These are phyloP conservation scores for Didymella exigua DNA, from an alignment of 2,329 filamentous ascomycete species.

Conservation along the genomic window DNA sequence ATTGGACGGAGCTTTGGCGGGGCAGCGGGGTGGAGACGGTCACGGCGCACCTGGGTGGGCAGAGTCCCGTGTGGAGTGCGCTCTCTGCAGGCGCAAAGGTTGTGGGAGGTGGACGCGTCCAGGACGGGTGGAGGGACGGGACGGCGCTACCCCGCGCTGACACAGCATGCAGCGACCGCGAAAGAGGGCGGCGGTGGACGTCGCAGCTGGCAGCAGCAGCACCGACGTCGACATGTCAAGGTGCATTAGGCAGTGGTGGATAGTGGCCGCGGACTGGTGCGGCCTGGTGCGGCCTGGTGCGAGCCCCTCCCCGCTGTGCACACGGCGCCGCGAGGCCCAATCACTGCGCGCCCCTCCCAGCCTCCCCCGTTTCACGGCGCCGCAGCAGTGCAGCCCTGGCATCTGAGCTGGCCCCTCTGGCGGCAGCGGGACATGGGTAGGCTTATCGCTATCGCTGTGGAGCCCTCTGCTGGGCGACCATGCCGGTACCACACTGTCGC, in stretches of 20 bases:
- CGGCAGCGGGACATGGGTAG: slow-evolving; percentile 8
- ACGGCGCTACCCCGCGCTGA: background rate
- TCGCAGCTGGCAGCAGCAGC: background rate
- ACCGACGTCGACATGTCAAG: slow-evolving; percentile 2
- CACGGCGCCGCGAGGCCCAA: background rate
- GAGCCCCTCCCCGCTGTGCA: slow-evolving; percentile 7
- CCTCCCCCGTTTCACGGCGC: slow-evolving; percentile 17
- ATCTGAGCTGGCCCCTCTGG: slow-evolving; percentile 13
- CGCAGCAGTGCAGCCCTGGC: slow-evolving; percentile 15
- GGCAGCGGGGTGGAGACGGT: background rate
- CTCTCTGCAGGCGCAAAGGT: background rate
- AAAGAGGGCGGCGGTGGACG: background rate
- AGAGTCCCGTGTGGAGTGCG: background rate
- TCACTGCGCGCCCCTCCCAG: background rate
- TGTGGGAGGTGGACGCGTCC: background rate
- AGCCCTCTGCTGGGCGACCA: background rate
- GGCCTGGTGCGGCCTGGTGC: too few species aligned
- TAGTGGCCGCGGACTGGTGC: slow-evolving; percentile 10
- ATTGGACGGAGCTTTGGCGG: slow-evolving; percentile 9
- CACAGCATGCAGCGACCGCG: background rate
- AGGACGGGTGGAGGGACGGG: background rate
- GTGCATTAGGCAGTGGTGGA: background rate
- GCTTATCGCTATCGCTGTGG: slow-evolving; percentile 15
- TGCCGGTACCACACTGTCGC: slow-evolving; percentile 3
- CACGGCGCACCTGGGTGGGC: slow-evolving; percentile 1